Evolutionary conservation across 2,329 filamentous ascomycete genomes (phyloP).

Genomic region (Trichoderma semiorbis): DNA sequence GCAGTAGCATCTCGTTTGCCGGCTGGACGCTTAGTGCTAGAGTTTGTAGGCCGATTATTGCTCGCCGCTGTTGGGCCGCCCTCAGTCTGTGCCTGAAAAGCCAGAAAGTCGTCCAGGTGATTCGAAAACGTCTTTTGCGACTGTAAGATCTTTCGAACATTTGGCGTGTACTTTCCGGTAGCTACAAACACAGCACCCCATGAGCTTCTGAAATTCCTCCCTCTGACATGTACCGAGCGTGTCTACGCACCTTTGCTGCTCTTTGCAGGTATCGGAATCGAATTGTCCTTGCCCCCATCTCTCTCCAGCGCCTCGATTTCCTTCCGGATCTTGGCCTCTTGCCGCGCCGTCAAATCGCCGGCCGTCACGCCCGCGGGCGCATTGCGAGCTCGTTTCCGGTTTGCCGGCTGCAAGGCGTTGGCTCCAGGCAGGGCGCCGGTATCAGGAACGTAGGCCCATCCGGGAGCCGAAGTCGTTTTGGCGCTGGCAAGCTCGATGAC

Average conservation of each 20-base stretch:
- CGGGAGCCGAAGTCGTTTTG: conserved; percentile 68
- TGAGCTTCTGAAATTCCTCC: background rate
- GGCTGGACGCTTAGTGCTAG: conserved; percentile 29
- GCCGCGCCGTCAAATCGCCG: conserved; percentile 72
- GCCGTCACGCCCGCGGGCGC: conserved; percentile 47
- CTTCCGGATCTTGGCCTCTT: conserved; percentile 76
- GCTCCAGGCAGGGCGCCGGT: conserved; percentile 54
- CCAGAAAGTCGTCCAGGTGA: conserved; percentile 76
- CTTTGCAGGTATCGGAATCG: conserved; percentile 65
- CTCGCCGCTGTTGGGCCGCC: conserved; percentile 33
- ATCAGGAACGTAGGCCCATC: conserved; percentile 91
- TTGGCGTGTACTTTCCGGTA: conserved; percentile 60
- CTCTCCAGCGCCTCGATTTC: conserved; percentile 79
- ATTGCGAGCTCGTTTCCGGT: conserved; percentile 70
- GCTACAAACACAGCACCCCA: conserved; percentile 26
- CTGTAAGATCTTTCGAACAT: conserved; percentile 72
- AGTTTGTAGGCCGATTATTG: conserved; percentile 27
- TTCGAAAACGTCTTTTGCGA: conserved; percentile 82
- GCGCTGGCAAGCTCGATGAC: conserved; percentile 78
- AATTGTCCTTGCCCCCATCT: conserved; percentile 70
- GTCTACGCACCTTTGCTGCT: conserved; percentile 39
- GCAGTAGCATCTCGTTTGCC: conserved; percentile 24
- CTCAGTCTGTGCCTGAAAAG: conserved; percentile 50
- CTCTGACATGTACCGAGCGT: too few relatives aligned
- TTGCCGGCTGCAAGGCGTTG: conserved; percentile 48